These are phyloP conservation scores for Achaetomium macrosporum DNA, from an alignment of 2,329 filamentous ascomycete species.

Conservation along the genomic window DNA sequence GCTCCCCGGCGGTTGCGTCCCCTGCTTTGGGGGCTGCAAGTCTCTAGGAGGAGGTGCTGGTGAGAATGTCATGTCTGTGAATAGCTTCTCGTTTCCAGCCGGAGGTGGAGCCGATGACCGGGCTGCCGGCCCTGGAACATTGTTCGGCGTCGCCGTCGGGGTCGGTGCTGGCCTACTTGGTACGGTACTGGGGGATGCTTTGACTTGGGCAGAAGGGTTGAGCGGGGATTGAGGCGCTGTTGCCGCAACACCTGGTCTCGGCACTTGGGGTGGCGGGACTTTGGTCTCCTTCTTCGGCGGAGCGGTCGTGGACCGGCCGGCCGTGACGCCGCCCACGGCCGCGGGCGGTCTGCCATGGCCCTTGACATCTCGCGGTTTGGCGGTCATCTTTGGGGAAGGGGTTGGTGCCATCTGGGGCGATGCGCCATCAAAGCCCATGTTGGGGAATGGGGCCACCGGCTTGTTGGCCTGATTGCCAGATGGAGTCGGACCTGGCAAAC, in stretches of 20 bases:
- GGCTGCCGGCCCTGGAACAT: neutral
- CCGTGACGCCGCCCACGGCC: conserved; percentile 14
- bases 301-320: conserved; percentile 19
- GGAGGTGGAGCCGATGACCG: neutral
- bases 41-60: conserved; percentile 39
- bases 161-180: conserved; percentile 3
- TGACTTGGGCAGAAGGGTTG: conserved; percentile 1
- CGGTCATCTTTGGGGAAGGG: conserved; percentile 17
- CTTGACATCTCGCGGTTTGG: conserved; percentile 21
- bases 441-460: conserved; percentile 49
- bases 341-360: conserved; percentile 17
- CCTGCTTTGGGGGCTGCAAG: conserved; percentile 23
- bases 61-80: conserved; percentile 53
- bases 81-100: conserved; percentile 39
- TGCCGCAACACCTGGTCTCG: conserved; percentile 8
- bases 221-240: conserved; percentile 8
- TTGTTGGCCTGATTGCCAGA: conserved; percentile 34
- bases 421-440: conserved; percentile 46
- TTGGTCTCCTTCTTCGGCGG: conserved; percentile 24
- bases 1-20: conserved; percentile 19
- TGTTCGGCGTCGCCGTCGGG: conserved; percentile 1
- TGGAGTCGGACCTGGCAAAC: conserved; percentile 20
- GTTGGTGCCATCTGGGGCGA: conserved; percentile 18
- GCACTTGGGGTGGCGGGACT: conserved; percentile 11
- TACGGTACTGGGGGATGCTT: conserved; percentile 3